Percentiles rank a stretch among this genome's conserved stretches.
Evolutionary conservation across 176 grass and related monocot species (phyloP).

Genomic region (Tillandsia leiboldiana): DNA sequence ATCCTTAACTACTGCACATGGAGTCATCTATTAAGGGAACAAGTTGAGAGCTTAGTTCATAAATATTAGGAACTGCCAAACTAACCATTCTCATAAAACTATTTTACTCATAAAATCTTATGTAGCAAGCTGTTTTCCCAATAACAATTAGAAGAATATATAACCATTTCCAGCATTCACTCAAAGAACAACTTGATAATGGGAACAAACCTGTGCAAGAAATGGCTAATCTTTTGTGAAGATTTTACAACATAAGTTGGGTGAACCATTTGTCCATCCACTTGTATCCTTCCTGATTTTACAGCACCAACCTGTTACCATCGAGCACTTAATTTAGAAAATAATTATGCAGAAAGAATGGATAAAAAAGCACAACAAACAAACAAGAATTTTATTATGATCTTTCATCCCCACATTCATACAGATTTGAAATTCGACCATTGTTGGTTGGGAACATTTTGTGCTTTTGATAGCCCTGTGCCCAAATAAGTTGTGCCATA

Average conservation of each 20-base stretch:
- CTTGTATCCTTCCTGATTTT: constrained; percentile 75
- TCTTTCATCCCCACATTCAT: too few relatives aligned
- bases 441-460: too few relatives aligned
- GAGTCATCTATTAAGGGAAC: too few relatives aligned
- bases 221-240: constrained; percentile 94
- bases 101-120: background rate
- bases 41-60: too few relatives aligned
- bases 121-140: background rate
- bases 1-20: too few relatives aligned
- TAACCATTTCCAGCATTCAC: background rate
- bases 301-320: constrained; percentile 56
- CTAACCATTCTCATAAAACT: background rate
- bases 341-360: background rate
- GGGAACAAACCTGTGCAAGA: constrained; percentile 64
- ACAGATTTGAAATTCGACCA: too few relatives aligned
- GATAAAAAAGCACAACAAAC: background rate
- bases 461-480: too few relatives aligned
- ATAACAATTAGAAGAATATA: background rate
- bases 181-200: background rate
- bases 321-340: background rate
- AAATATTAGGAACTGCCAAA: too few relatives aligned
- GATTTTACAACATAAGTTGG: constrained; percentile 41
- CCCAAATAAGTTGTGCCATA: too few relatives aligned
- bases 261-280: constrained; percentile 69
- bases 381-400: background rate